Percentiles rank a stretch among this genome's conserved stretches.
These are phyloP conservation scores for Colletotrichum sp. DNA, from an alignment of 2,329 filamentous ascomycete species.

Conservation along the genomic window DNA sequence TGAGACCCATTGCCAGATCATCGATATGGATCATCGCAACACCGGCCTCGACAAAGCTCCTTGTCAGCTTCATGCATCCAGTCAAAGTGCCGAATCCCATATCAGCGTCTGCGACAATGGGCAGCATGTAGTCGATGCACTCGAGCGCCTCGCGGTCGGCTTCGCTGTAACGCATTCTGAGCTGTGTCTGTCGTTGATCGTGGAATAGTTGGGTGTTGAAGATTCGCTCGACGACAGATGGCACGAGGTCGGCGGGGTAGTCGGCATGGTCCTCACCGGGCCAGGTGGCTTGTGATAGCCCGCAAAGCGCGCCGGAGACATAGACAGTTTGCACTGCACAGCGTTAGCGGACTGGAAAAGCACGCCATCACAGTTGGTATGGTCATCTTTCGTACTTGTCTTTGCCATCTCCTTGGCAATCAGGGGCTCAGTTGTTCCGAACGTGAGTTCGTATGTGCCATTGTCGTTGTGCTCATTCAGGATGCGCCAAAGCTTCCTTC, in stretches of 20 bases:
- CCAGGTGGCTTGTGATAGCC: slow-evolving; percentile 38
- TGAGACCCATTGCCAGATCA: slow-evolving; percentile 46
- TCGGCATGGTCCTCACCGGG: slow-evolving; percentile 46
- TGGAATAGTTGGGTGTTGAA: slow-evolving; percentile 44
- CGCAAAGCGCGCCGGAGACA: slow-evolving; percentile 43
- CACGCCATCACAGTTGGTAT: rapidly evolving
- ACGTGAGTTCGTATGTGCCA: slow-evolving; percentile 39
- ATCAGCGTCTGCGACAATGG: slow-evolving; percentile 45
- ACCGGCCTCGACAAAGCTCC: slow-evolving; percentile 45
- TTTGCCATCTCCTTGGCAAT: slow-evolving; percentile 38
- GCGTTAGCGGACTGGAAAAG: background rate
- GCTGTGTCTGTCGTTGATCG: slow-evolving; percentile 43
- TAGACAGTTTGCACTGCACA: slow-evolving; percentile 39
- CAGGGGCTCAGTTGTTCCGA: slow-evolving; percentile 41
- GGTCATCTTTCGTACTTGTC: background rate
- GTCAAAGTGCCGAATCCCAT: slow-evolving; percentile 48
- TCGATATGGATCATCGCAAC: slow-evolving; percentile 49
- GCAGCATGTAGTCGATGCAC: slow-evolving; percentile 42
- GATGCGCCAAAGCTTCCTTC: slow-evolving; percentile 39
- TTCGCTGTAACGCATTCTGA: slow-evolving; percentile 34
- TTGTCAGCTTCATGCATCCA: slow-evolving; percentile 42
- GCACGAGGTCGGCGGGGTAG: slow-evolving; percentile 46
- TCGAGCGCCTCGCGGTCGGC: slow-evolving; percentile 35
- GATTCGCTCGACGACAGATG: slow-evolving; percentile 43
- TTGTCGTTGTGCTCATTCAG: slow-evolving; percentile 36